These are phyloP conservation scores for Porogramme epimiltina DNA, from an alignment of 1,284 basidiomycete species.

Conservation along the genomic window DNA sequence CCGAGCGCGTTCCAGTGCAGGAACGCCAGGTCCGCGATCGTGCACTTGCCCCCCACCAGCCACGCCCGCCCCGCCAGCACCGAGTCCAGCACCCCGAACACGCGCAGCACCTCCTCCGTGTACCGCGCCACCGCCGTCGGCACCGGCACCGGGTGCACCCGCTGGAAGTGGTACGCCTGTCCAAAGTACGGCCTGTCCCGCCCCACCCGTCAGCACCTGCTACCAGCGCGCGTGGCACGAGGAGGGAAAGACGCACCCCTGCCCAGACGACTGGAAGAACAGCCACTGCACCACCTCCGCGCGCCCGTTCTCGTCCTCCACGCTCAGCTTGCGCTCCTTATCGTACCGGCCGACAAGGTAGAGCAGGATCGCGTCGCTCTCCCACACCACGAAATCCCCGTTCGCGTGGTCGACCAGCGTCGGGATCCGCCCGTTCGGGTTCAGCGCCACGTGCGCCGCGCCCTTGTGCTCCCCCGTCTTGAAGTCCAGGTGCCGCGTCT, in stretches of 20 bases:
- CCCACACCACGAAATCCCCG: conserved; percentile 48
- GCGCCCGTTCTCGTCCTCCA: conserved; percentile 21
- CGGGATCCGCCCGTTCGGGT: conserved; percentile 53
- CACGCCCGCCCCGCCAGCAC: conserved; percentile 18
- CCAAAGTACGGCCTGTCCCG: conserved; percentile 25
- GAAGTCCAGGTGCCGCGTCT: conserved; percentile 36
- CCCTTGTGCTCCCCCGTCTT: conserved; percentile 48
- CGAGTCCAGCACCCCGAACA: conserved; percentile 21
- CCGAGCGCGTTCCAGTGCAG: conserved; percentile 25
- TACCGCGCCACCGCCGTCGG: conserved; percentile 34
- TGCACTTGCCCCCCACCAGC: conserved; percentile 25
- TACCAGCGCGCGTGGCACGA: neutral
- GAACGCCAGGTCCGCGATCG: conserved; percentile 28
- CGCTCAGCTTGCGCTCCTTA: conserved; percentile 18
- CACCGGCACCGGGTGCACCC: conserved; percentile 19
- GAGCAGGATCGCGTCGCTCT: conserved; percentile 35
- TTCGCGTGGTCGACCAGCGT: conserved; percentile 41
- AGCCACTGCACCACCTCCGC: conserved; percentile 26
- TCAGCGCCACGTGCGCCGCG: conserved; percentile 38
- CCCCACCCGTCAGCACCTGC: neutral
- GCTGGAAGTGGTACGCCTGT: conserved; percentile 30
- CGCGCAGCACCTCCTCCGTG: conserved; percentile 34
- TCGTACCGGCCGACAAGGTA: conserved; percentile 30
- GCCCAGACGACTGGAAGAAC: conserved; percentile 30
- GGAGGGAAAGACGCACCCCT: conserved; percentile 20